Evolutionary conservation across 139 green algal genomes (phyloP), one percentile per base, ranked within the genome.

Genomic region (Haematococcus sp.): DNA sequence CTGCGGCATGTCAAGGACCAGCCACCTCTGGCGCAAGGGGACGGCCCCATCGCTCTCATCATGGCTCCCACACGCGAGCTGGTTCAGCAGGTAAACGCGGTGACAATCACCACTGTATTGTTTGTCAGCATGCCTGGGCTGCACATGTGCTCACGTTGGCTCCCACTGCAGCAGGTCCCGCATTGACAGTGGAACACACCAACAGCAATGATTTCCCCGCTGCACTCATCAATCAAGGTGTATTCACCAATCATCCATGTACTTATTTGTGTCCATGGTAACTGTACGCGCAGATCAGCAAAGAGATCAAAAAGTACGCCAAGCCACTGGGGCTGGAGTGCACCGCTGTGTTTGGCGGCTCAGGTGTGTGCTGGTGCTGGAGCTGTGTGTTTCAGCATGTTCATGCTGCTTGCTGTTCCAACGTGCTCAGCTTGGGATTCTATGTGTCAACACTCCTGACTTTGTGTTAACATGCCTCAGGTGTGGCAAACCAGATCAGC

Each of bases 21-120:
- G 87, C 81, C 83, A 35, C 73, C 85, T 25, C 77, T 97, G 28
- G 73, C 34, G 23, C 46, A 85, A 35, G 92, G 91, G 0, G 94
- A 99, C 73, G 95, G 95, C 1, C 90, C 90, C 0, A 86, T 99
- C 13, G 94, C 73, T 2, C 88, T 99, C 34, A 86, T 98, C 72
- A 97, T 99, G 85, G 95, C 95, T 11, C 95, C 95, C 33, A 99
- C 95, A 20, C 81, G 95, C 1, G 95, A 98, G 85, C 90, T 98
- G 34, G 92, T 98, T 32, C 88, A 91, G 67, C 93, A 97, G 82
- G 94, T 97, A 34, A 78, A 77, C 43, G 86, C 86, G 74, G 79
- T 77, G 64, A 4, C 56, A 11, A 7, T 19, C 40, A 49, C 40
- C 11, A n/a, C n/a, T n/a, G n/a, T n/a, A n/a, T n/a, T n/a, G n/a